A percentile compares a stretch with the other conserved stretches of the same genome.
phyloP scores from a whole-genome alignment of 306 rosid genomes.

The Ziziphus jujuba region DNA sequence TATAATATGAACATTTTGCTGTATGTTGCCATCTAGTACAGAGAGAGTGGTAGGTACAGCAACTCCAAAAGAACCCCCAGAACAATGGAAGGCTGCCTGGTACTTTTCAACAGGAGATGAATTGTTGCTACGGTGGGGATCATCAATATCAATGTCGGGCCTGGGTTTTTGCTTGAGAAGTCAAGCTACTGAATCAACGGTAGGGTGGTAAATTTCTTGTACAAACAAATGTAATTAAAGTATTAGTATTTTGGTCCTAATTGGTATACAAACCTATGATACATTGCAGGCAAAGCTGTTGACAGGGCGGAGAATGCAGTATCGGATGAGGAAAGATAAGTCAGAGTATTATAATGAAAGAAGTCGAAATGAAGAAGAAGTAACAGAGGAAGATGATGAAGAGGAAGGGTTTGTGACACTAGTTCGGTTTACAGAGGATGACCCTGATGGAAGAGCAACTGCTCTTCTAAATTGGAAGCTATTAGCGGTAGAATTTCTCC shows the following conservation, averaged over 20 bases:
- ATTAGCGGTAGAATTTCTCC: constrained; percentile 63
- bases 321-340: constrained; percentile 40
- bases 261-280: constrained; percentile 6
- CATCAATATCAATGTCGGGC: constrained; percentile 50
- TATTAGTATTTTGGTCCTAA: constrained; percentile 1
- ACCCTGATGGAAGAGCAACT: constrained; percentile 70
- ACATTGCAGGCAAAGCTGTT: constrained; percentile 65
- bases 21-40: constrained; percentile 69
- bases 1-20: constrained; percentile 31
- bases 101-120: constrained; percentile 77
- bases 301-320: constrained; percentile 76
- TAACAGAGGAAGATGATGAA: constrained; percentile 40
- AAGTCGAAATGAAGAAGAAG: constrained; percentile 16
- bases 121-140: constrained; percentile 59
- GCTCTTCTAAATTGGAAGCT: constrained; percentile 88
- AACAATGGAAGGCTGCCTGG: constrained; percentile 76
- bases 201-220: constrained; percentile 25
- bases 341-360: constrained; percentile 29
- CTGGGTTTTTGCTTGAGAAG: constrained; percentile 58
- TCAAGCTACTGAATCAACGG: constrained; percentile 58
- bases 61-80: constrained; percentile 68
- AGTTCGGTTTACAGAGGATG: constrained; percentile 67
- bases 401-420: constrained; percentile 70
- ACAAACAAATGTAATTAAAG: constrained; percentile 4
- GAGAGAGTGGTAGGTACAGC: constrained; percentile 90